Conservation (phyloP, 148 eudicot species). For the Cornus florida region DNA sequence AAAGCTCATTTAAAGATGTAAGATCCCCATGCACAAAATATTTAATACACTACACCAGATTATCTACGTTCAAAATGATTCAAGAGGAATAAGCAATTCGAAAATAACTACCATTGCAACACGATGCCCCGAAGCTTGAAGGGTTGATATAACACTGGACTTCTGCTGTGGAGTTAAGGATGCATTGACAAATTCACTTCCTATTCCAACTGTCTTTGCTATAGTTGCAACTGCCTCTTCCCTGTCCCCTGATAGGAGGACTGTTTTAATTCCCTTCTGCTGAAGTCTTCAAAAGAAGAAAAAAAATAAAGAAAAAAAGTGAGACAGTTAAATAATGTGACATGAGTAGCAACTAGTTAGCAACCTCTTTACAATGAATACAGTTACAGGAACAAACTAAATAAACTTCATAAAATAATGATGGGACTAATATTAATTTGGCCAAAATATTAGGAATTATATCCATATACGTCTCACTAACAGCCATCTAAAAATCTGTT, state of each 20-base stretch:
- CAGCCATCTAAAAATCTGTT: background rate
- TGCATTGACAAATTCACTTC: constrained; percentile 59
- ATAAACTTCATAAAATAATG: background rate
- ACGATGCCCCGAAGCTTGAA: constrained; percentile 69
- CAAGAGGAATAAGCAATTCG: constrained; percentile 1
- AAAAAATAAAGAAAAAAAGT: constrained; percentile 7
- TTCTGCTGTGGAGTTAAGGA: constrained; percentile 79
- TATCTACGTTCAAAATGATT: constrained; percentile 3
- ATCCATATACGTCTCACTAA: too few relatives aligned
- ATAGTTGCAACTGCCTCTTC: constrained; percentile 90
- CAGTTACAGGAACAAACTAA: background rate
- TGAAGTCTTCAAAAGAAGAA: constrained; percentile 50
- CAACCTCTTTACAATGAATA: background rate
- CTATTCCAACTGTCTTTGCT: constrained; percentile 70
- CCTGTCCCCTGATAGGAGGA: constrained; percentile 90
- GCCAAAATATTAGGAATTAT: background rate
- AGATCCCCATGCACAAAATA: background rate
- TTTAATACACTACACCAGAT: background rate
- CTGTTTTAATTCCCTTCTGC: constrained; percentile 66
- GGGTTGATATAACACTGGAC: constrained; percentile 61
- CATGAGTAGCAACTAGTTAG: background rate
- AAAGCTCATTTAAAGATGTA: background rate
- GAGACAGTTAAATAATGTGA: constrained; percentile 9
- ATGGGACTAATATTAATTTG: background rate
- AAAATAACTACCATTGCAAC: constrained; percentile 76